Conservation (phyloP, 768 basidiomycete species). For the Hygrophoropsis aurantiaca region DNA sequence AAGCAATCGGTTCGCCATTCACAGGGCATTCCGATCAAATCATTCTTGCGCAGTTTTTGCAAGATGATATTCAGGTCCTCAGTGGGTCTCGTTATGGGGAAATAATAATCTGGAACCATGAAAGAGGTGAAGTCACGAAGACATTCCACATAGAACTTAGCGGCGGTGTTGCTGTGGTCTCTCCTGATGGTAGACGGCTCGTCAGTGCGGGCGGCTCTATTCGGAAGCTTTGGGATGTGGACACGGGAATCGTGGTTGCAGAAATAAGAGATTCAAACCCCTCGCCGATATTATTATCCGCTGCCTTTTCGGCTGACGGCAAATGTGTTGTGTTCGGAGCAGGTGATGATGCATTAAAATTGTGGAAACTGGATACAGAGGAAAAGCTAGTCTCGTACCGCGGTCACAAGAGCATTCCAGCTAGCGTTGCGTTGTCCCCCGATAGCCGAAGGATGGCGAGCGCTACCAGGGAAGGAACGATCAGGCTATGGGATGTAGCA, state of each 20-base stretch:
- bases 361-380: slow-evolving; percentile 13
- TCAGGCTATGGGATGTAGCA: slow-evolving; percentile 11
- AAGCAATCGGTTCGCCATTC: background rate
- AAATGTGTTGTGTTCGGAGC: slow-evolving; percentile 10
- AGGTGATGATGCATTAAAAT: slow-evolving; percentile 6
- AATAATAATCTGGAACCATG: slow-evolving; percentile 8
- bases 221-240: slow-evolving; percentile 1
- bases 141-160: background rate
- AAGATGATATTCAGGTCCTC: slow-evolving; percentile 6
- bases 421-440: slow-evolving; percentile 11
- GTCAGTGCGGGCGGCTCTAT: background rate
- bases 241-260: slow-evolving; percentile 1
- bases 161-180: background rate
- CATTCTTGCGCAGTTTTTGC: background rate
- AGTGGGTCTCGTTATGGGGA: slow-evolving; percentile 9
- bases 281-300: background rate
- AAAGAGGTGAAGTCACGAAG: background rate
- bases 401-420: background rate
- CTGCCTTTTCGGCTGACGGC: slow-evolving; percentile 9
- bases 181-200: background rate
- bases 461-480: slow-evolving; percentile 8
- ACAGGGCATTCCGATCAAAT: background rate
- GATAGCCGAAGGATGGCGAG: slow-evolving; percentile 10
- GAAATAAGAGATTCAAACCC: background rate
- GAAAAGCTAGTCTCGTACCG: slow-evolving; percentile 3